These are phyloP conservation scores for Nephelium lappaceum DNA, from an alignment of 345 rosid genomes.

Conservation along the genomic window DNA sequence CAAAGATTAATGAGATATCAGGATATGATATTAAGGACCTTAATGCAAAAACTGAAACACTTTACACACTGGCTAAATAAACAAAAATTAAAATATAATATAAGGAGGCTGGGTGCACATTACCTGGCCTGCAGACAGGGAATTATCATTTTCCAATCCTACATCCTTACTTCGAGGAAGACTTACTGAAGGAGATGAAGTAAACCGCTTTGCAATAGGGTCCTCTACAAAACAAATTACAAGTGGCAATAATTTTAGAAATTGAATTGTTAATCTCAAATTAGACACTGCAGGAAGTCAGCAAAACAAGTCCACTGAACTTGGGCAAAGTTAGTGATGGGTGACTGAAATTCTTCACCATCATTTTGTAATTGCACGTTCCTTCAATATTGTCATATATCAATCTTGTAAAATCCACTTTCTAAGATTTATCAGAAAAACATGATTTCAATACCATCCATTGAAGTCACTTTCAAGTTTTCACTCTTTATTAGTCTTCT, in stretches of 20 bases:
- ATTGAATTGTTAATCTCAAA: neutral
- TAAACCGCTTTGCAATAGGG: constrained; percentile 65
- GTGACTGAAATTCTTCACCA: neutral
- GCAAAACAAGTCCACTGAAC: neutral
- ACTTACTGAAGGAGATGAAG: constrained; percentile 42
- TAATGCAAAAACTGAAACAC: neutral
- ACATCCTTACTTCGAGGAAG: constrained; percentile 43
- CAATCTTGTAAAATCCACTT: neutral
- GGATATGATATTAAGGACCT: neutral
- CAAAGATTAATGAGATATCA: neutral
- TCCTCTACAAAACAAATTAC: constrained; percentile 53
- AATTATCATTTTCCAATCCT: constrained; percentile 34
- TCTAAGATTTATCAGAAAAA: neutral
- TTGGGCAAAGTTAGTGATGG: neutral
- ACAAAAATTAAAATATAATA: neutral
- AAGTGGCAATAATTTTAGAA: neutral
- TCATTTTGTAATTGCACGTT: neutral
- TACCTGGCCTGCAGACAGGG: constrained; percentile 50
- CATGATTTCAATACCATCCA: neutral
- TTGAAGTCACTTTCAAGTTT: neutral
- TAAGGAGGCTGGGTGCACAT: neutral
- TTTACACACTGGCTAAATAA: constrained; percentile 10
- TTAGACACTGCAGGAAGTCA: neutral
- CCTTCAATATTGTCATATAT: neutral
- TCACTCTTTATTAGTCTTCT: constrained; percentile 5